These are phyloP conservation scores for Penstemon eatonii DNA, from an alignment of 257 asterid genomes.

Conservation along the genomic window DNA sequence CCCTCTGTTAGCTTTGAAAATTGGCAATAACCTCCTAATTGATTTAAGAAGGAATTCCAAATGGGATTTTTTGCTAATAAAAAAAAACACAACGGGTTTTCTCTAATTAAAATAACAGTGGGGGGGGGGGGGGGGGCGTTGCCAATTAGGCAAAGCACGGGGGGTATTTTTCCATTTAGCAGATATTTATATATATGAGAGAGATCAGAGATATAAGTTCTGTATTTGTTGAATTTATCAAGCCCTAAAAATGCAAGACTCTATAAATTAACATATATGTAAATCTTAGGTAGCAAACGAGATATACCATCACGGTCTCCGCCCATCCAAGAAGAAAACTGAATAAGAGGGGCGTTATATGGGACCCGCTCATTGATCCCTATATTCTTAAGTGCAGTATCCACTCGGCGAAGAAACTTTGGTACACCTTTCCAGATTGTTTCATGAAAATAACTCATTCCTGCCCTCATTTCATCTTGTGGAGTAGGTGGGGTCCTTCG, in stretches of 20 bases:
- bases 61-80: no score
- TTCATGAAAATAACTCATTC: slow-evolving; percentile 62
- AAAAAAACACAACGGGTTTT: no score
- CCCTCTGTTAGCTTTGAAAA: no score
- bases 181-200: no score
- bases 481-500: slow-evolving; percentile 57
- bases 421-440: slow-evolving; percentile 67
- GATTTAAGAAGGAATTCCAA: no score
- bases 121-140: no score
- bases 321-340: slow-evolving; percentile 69
- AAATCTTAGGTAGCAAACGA: neutral
- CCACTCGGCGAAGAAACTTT: slow-evolving; percentile 55
- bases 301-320: slow-evolving; percentile 59
- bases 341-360: slow-evolving; percentile 59
- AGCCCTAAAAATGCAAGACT: neutral
- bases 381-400: slow-evolving; percentile 57
- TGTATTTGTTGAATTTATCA: no score
- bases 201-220: no score
- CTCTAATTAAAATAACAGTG: no score
- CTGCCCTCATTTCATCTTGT: slow-evolving; percentile 68
- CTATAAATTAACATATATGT: neutral
- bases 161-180: no score
- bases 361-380: slow-evolving; percentile 64
- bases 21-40: no score
- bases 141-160: no score